A percentile compares a stretch with the other conserved stretches of the same genome.
phyloP scores from a whole-genome alignment of 2,329 filamentous ascomycete species.

The Alternaria triticina region DNA sequence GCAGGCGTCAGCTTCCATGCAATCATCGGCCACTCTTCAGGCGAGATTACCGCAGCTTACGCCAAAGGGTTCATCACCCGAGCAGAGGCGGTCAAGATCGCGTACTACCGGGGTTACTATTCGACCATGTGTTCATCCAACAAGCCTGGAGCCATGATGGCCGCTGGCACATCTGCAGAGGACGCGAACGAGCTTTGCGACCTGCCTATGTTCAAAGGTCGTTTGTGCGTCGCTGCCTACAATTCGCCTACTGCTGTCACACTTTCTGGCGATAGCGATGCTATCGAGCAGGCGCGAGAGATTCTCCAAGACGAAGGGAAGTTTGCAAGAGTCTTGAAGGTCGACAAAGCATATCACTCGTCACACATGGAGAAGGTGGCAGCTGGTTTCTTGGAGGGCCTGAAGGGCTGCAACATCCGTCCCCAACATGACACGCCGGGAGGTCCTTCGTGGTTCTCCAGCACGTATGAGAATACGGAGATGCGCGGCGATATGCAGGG shows the following conservation, averaged over 20 bases:
- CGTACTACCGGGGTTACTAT: background rate
- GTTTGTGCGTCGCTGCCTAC: conserved; percentile 26
- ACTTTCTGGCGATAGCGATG: conserved; percentile 52
- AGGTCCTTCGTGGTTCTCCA: background rate
- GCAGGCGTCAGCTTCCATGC: conserved; percentile 9
- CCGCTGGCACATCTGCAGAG: background rate
- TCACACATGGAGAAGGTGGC: conserved; percentile 40
- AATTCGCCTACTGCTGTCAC: conserved; percentile 50
- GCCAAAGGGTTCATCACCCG: conserved; percentile 10
- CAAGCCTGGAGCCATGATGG: conserved; percentile 1
- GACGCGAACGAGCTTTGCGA: background rate
- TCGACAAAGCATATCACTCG: conserved; percentile 56
- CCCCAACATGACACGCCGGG: background rate
- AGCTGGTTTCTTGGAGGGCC: background rate
- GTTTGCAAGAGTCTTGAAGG: conserved; percentile 51
- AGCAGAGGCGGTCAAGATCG: background rate
- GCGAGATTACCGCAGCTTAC: conserved; percentile 53
- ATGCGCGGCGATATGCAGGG: background rate
- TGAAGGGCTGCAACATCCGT: background rate
- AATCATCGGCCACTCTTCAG: conserved; percentile 48
- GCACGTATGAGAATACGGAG: background rate
- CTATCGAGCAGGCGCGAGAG: conserved; percentile 41
- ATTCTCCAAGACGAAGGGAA: conserved; percentile 45
- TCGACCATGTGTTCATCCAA: background rate
- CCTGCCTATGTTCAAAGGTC: conserved; percentile 15